Percentiles rank a stretch among this genome's conserved stretches.
These are phyloP conservation scores for Penicillium salamii DNA, from an alignment of 495 filamentous ascomycete genomes.

Conservation along the genomic window DNA sequence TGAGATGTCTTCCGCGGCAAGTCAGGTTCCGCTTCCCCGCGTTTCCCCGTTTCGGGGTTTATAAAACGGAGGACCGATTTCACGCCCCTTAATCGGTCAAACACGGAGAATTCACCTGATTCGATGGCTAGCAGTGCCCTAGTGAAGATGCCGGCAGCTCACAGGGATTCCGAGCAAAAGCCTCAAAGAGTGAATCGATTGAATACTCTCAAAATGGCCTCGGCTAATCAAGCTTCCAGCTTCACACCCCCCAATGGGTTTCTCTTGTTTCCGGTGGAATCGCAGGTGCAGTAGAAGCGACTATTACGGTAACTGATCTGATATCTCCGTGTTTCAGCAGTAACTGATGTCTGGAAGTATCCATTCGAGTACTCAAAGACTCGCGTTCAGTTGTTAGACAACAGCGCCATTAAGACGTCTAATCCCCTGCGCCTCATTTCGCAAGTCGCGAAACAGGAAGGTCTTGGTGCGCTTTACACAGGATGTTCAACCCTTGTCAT, in stretches of 20 bases:
- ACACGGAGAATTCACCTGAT: not conserved
- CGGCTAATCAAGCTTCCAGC: not conserved
- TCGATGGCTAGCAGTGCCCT: not conserved
- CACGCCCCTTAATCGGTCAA: not conserved
- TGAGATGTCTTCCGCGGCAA: slow-evolving; percentile 13
- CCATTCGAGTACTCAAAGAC: slow-evolving; percentile 72
- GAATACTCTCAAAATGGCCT: not conserved
- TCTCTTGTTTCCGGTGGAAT: slow-evolving; percentile 53
- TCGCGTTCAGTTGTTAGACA: slow-evolving; percentile 54
- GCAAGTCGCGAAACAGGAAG: slow-evolving; percentile 51
- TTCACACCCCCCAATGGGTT: slow-evolving; percentile 29
- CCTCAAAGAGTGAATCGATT: not conserved
- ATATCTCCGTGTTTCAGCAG: not conserved
- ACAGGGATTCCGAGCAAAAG: not conserved
- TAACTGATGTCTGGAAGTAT: slow-evolving; percentile 35
- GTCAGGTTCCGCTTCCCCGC: slow-evolving; percentile 9
- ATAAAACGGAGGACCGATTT: not conserved
- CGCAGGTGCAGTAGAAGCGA: slow-evolving; percentile 54
- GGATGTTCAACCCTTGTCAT: slow-evolving; percentile 61
- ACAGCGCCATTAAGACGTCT: slow-evolving; percentile 35
- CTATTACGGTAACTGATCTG: slow-evolving; percentile 37
- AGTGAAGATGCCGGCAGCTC: not conserved
- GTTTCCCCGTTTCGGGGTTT: not conserved
- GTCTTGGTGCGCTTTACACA: slow-evolving; percentile 57
- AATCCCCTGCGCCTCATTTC: slow-evolving; percentile 56